These are phyloP conservation scores for Endothia cerciana DNA, from an alignment of 2,329 filamentous ascomycete species.

Conservation along the genomic window DNA sequence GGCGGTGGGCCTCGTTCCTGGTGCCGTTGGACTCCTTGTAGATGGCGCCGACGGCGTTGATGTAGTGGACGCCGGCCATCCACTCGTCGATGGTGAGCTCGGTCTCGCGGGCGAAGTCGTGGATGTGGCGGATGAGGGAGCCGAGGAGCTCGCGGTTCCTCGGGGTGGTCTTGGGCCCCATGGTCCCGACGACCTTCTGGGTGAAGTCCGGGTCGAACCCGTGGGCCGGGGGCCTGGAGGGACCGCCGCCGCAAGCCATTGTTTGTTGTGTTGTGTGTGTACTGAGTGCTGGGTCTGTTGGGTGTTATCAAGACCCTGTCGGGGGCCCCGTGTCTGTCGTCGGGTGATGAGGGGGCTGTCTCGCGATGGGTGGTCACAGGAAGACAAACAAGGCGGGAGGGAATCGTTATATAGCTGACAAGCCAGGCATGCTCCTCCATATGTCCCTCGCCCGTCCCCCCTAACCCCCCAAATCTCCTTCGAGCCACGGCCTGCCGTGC, in stretches of 20 bases:
- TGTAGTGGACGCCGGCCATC: constrained; percentile 58
- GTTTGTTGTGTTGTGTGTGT: background rate
- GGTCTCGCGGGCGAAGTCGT: constrained; percentile 66
- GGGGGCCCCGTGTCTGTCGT: too few species aligned
- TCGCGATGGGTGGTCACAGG: too few species aligned
- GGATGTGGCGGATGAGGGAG: constrained; percentile 61
- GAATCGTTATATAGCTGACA: too few species aligned
- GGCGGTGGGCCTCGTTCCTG: constrained; percentile 65
- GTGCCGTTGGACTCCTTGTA: constrained; percentile 47
- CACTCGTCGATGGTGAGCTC: constrained; percentile 66
- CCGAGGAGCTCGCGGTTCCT: constrained; percentile 58
- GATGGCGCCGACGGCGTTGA: constrained; percentile 65
- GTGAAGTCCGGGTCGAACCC: constrained; percentile 51
- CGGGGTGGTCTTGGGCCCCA: constrained; percentile 61
- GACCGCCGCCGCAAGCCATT: background rate
- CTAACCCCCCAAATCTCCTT: too few species aligned
- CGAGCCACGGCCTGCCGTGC: background rate
- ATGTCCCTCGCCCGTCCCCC: too few species aligned
- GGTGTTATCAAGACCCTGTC: too few species aligned
- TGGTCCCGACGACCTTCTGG: constrained; percentile 60
- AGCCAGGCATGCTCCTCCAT: too few species aligned
- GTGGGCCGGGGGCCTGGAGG: background rate
- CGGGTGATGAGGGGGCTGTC: too few species aligned
- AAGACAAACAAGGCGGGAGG: too few species aligned
- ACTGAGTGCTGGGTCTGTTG: background rate